Evolutionary conservation across 2,329 filamentous ascomycete genomes (phyloP).

Genomic region (Scytalidium sp.): DNA sequence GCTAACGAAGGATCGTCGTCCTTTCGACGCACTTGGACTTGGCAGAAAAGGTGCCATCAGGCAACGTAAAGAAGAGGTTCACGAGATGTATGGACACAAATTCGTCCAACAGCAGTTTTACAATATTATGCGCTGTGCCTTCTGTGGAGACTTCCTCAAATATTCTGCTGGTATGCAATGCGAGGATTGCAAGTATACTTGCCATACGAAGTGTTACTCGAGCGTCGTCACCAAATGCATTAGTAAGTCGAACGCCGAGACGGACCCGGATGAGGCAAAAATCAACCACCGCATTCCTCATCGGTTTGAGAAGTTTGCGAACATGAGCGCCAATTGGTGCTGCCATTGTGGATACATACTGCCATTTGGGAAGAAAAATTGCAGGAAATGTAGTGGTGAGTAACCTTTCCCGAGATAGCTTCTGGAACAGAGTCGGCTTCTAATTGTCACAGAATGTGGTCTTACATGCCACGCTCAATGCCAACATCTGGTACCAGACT

Average conservation of each 20-base stretch:
- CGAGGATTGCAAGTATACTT: constrained; percentile 99
- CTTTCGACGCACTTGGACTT: constrained; percentile 77
- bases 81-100: constrained; percentile 99
- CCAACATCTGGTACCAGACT: constrained; percentile 94
- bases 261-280: constrained; percentile 97
- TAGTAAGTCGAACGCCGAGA: constrained; percentile 98
- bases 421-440: constrained; percentile 23
- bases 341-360: constrained; percentile 97
- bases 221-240: constrained; percentile 99
- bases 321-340: constrained; percentile 98
- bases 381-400: constrained; percentile 83
- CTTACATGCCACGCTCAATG: constrained; percentile 90
- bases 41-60: constrained; percentile 94
- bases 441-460: constrained; percentile 66
- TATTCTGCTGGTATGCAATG: constrained; percentile 99
- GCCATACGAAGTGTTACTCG: constrained; percentile 94
- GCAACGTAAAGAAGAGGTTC: constrained; percentile 95
- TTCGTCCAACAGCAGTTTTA: constrained; percentile 99
- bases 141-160: constrained; percentile 97
- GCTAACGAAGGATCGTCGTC: constrained; percentile 77
- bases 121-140: constrained; percentile 99
- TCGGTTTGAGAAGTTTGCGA: constrained; percentile 94
- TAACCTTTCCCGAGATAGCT: constrained; percentile 3
- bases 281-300: constrained; percentile 99
- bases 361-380: constrained; percentile 92